Conservation (phyloP, 495 filamentous ascomycete genomes). For the Lineolata rhizophorae region DNA sequence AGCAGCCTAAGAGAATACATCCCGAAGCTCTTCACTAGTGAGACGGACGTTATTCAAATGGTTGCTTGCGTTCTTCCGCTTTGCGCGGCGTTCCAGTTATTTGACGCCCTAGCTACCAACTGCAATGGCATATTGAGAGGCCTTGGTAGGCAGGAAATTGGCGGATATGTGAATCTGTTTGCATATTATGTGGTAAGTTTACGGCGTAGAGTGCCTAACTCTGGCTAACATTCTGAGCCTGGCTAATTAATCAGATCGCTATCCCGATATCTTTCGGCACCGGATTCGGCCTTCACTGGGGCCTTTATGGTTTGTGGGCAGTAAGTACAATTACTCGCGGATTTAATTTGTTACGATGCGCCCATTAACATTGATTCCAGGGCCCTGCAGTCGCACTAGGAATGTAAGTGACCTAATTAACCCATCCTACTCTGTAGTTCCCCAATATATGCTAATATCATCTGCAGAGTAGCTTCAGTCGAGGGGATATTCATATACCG, state of each 20-base stretch:
- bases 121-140: constrained; percentile 72
- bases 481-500: constrained; percentile 44
- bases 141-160: constrained; percentile 66
- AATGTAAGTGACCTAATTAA: constrained; percentile 4
- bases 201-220: not conserved
- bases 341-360: too few relatives aligned
- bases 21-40: constrained; percentile 57
- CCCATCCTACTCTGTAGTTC: not conserved
- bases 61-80: constrained; percentile 55
- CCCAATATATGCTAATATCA: constrained; percentile 4
- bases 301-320: constrained; percentile 57
- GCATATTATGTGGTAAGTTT: constrained; percentile 46
- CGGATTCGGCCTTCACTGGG: constrained; percentile 51
- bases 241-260: constrained; percentile 24
- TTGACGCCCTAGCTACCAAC: constrained; percentile 55
- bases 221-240: not conserved
- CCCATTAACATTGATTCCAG: too few relatives aligned
- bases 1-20: constrained; percentile 40
- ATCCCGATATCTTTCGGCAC: constrained; percentile 65
- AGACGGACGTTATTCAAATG: constrained; percentile 53
- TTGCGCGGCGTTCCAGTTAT: constrained; percentile 70
- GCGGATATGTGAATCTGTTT: constrained; percentile 66
- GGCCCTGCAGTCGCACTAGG: constrained; percentile 17
- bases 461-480: constrained; percentile 32
- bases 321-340: too few relatives aligned